phyloP scores from a whole-genome alignment of 129 eudicot genomes.

The Ambrosia trifida region DNA sequence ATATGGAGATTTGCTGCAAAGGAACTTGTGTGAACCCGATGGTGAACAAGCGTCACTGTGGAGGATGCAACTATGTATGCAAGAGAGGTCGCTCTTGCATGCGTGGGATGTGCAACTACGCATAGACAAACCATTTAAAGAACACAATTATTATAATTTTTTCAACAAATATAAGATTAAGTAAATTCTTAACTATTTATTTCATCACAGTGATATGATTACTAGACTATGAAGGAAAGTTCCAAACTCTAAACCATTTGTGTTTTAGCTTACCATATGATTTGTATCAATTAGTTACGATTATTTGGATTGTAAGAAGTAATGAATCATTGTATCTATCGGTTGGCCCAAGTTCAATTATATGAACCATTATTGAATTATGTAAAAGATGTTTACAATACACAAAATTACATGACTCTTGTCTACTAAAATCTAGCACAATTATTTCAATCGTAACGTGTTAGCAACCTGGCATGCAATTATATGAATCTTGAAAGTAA shows the following conservation, averaged over 20 bases:
- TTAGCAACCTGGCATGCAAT: too few relatives aligned
- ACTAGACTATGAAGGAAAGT: not conserved
- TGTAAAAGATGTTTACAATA: too few relatives aligned
- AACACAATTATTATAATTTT: not conserved
- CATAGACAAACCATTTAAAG: conserved; percentile 17
- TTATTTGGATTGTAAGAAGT: not conserved
- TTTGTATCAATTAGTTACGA: not conserved
- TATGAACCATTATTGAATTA: too few relatives aligned
- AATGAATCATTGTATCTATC: not conserved
- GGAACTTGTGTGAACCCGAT: conserved; percentile 51
- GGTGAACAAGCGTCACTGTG: conserved; percentile 45
- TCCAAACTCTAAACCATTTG: not conserved
- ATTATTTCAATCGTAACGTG: too few relatives aligned
- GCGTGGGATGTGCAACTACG: conserved; percentile 62
- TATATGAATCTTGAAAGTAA: too few relatives aligned
- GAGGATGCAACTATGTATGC: conserved; percentile 53
- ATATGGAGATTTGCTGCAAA: conserved; percentile 52
- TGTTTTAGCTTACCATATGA: not conserved
- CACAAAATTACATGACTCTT: too few relatives aligned
- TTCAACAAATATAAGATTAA: not conserved
- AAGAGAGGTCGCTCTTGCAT: conserved; percentile 36
- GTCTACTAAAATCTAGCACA: too few relatives aligned
- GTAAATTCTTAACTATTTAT: not conserved
- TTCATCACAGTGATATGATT: not conserved
- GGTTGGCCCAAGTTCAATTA: too few relatives aligned